Base-by-base conservation (phyloP, 1,284 basidiomycete species). In the Tilletia setariae region DNA sequence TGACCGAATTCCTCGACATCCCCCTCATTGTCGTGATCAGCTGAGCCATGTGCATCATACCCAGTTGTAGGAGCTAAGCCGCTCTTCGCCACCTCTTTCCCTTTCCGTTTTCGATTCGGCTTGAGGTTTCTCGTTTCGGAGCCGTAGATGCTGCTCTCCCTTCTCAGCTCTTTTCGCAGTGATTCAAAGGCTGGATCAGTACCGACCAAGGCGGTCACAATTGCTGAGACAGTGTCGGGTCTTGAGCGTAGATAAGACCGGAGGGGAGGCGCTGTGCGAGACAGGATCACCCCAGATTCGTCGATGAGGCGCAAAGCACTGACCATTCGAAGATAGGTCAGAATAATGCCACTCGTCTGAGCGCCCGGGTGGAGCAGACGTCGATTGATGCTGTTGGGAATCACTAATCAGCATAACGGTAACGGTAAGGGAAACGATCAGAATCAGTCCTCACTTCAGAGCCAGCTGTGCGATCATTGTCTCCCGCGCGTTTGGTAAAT, bases 341-440 rank as follows among this genome's bases (percentile, higher is more conserved):
- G 86, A 23, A 98, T 86, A 70, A 98, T 94, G 74, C 93, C 89
- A 76, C 91, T 91, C 0, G 96, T 98, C 73, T 94, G 93, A 1
- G 94, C 93, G 9, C 94, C 96, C 0, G 96, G 96, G 80, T 98
- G 95, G 15, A 98, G 88, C 0, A 98, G 86, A 2, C 95, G 90
- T 78, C 67, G 68, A 49, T 69, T 63, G 30, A 72, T 72, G 46
- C 92, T 94, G 74, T 3, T 16, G 2, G 69, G 35, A 40, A 40
- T 40, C 6, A 40, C 4, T 11, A 11, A 4, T 11, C 6, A 40
- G 11, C 11, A 4, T 11, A 40, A 6, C 35, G 11, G 35, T 11
- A 40, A 40, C 4, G 35, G 35, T 11, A 4, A 40, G 11, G 35
- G 6, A 40, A 11, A 40, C 11, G 11, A 6, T 11, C 11, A 11